Evolutionary conservation across 2,329 filamentous ascomycete species (phyloP), one percentile per base, ranked within the genome.

Genomic region (Penicillium capsulatum): DNA sequence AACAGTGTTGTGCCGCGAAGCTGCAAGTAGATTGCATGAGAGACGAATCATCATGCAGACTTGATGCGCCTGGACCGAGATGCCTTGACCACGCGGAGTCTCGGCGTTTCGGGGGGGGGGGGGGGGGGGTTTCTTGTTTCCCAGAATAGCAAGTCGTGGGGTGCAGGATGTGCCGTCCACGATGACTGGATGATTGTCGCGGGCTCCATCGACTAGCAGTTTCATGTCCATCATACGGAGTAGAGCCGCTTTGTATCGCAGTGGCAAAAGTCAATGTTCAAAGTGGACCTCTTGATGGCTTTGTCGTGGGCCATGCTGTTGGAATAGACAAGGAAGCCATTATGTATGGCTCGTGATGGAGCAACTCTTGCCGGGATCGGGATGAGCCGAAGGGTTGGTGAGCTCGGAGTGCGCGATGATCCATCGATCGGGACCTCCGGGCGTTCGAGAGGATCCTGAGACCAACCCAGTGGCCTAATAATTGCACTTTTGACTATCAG

Each of bases 121-220:
- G 24, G 16, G 38, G 30, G 17, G 15, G 30, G 35, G 30, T 17
- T 30, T 19, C 9, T 15, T 20, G 9, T 16, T 24, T 34, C 35
- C 46, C 15, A 50, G 40, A 48, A 52, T 45, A 50, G 42, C 29
- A 47, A 32, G 32, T 26, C 40, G 36, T 53, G 50, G 48, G 46
- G 48, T 50, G 10, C 34, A 49, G 41, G 31, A 42, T 31, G 36
- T 28, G 19, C 17, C 33, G 29, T 16, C 41, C 30, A 49, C 40
- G 39, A 10, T 34, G 24, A 48, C 29, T 48, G 45, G 44, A 15
- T 15, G 9, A 35, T 32, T 27, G 30, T 32, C 17, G 29, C 29
- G 7, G 31, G 31, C 40, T 41, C 39, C 45, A 39, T 38, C 34
- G 31, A 47, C 42, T 50, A 51, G 48, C 17, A 44, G 40, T 44